A percentile compares a stretch with the other conserved stretches of the same genome.
phyloP scores from a whole-genome alignment of 2,329 filamentous ascomycete genomes.

The Talaromyces marneffei region DNA sequence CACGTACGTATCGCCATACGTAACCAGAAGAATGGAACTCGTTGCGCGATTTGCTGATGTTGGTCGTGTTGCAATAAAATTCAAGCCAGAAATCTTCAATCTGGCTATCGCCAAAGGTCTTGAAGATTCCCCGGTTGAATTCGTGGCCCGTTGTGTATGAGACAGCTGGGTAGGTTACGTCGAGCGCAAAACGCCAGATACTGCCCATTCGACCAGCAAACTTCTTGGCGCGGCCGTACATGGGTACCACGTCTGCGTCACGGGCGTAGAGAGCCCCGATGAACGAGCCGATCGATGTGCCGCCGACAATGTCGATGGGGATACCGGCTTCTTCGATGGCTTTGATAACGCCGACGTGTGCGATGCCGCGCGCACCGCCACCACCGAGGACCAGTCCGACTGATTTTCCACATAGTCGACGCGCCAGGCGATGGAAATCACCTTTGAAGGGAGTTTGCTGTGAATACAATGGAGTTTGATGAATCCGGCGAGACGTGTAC shows the following conservation, averaged over 20 bases:
- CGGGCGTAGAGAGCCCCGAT: slow-evolving; percentile 92
- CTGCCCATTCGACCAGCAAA: slow-evolving; percentile 98
- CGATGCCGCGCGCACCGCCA: slow-evolving; percentile 84
- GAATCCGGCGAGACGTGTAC: slow-evolving; percentile 89
- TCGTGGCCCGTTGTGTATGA: slow-evolving; percentile 98
- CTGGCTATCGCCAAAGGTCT: slow-evolving; percentile 91
- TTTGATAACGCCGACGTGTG: slow-evolving; percentile 88
- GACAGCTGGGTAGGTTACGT: slow-evolving; percentile 90
- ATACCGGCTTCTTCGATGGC: slow-evolving; percentile 95
- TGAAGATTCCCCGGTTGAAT: slow-evolving; percentile 98
- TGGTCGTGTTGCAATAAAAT: slow-evolving; percentile 99
- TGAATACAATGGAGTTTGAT: slow-evolving; percentile 81
- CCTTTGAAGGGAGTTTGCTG: slow-evolving; percentile 91
- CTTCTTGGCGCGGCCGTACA: slow-evolving; percentile 95
- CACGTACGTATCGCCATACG: slow-evolving; percentile 93
- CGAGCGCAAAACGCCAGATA: slow-evolving; percentile 96
- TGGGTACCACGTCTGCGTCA: slow-evolving; percentile 92
- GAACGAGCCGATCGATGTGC: slow-evolving; percentile 93
- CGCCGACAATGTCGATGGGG: slow-evolving; percentile 89
- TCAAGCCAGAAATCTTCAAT: slow-evolving; percentile 99
- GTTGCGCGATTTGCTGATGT: slow-evolving; percentile 86
- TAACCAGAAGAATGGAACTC: slow-evolving; percentile 96
- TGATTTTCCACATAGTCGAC: slow-evolving; percentile 85
- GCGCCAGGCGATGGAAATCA: slow-evolving; percentile 88
- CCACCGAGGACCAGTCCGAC: slow-evolving; percentile 91